Base-by-base conservation (phyloP, 2,329 filamentous ascomycete genomes). In the Epichloe brachyelytri region DNA sequence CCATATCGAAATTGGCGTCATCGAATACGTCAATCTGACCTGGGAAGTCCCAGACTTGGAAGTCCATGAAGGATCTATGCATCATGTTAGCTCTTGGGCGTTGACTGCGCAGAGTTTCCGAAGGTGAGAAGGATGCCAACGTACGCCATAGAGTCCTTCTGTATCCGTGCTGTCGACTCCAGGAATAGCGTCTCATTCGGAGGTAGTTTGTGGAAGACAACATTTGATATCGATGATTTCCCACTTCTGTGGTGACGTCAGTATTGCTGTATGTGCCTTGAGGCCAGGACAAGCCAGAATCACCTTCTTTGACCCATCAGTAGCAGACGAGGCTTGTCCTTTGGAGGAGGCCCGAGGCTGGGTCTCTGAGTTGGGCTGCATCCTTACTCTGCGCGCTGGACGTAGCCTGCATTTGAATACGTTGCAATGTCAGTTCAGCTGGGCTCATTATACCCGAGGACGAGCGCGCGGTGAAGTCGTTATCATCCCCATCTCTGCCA, bases 181-280 rank as follows among this genome's bases (percentile, higher is more conserved):
- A 98, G 78, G 62, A 95, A 98, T 15, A 98, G 72, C 0, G 93
- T 97, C 71, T 98, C 94, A 59, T 87, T 94, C 2, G 93, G 90
- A 3, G 91, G 88, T 63, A 97, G 83, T 66, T 98, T 98, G 69
- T 97, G 90, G 63, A 98, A 97, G n/a, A 98, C 91, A 46, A 98
- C 94, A 63, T 89, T 97, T 26, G 90, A 93, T 64, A 98, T 97
- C 5, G 93, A 98, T 0, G 93, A 97, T 66, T 98, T 98, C 54
- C 93, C 93, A 64, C 90, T 96, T 72, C 93, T 98, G 58, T 20
- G 40, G 7, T 40, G 20, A 10, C 14, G 49, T 54, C 49, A 56
- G 39, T 17, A 2, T 17, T 43, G 34, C 20, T 3, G 19, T 40
- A 12, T 34, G 11, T 34, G 43, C 15, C 7, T 15, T 10, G 11